Evolutionary conservation across 2,329 filamentous ascomycete species (phyloP).

Genomic region (Cryphonectria radicalis): DNA sequence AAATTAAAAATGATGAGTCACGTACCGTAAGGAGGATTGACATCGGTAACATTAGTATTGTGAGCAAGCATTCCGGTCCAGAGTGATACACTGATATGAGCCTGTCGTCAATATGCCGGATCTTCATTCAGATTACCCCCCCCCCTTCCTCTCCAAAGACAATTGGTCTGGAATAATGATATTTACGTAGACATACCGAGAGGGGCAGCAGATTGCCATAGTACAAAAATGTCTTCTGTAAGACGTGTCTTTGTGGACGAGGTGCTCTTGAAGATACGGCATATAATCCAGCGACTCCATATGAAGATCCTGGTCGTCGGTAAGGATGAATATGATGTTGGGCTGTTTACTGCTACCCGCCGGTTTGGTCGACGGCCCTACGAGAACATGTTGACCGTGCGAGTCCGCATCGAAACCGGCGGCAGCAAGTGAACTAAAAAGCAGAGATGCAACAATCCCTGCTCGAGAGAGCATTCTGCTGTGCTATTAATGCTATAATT

Average conservation of each 20-base stretch:
- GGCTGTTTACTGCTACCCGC: slow-evolving; percentile 35
- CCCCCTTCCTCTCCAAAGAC: too few relatives aligned
- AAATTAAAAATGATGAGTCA: slow-evolving; percentile 23
- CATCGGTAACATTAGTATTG: slow-evolving; percentile 69
- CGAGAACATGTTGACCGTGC: neutral
- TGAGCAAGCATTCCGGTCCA: slow-evolving; percentile 66
- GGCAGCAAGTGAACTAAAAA: neutral
- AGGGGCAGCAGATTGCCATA: slow-evolving; percentile 64
- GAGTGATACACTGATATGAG: slow-evolving; percentile 50
- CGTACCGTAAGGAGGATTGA: slow-evolving; percentile 59
- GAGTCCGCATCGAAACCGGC: neutral
- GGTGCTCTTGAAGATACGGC: slow-evolving; percentile 56
- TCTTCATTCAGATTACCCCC: neutral
- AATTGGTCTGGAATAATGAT: neutral
- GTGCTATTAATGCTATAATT: neutral
- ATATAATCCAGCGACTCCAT: slow-evolving; percentile 63
- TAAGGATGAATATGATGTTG: slow-evolving; percentile 67
- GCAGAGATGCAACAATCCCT: neutral
- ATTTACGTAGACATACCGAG: slow-evolving; percentile 39
- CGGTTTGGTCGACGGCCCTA: neutral
- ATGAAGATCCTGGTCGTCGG: slow-evolving; percentile 68
- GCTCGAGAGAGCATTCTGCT: neutral
- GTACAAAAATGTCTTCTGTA: slow-evolving; percentile 65
- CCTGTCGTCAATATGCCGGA: neutral
- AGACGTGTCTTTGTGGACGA: slow-evolving; percentile 58